A percentile compares a stretch with the other conserved stretches of the same genome.
phyloP scores from a whole-genome alignment of 208 protist genomes.

The Wallacemonas rigidus region DNA sequence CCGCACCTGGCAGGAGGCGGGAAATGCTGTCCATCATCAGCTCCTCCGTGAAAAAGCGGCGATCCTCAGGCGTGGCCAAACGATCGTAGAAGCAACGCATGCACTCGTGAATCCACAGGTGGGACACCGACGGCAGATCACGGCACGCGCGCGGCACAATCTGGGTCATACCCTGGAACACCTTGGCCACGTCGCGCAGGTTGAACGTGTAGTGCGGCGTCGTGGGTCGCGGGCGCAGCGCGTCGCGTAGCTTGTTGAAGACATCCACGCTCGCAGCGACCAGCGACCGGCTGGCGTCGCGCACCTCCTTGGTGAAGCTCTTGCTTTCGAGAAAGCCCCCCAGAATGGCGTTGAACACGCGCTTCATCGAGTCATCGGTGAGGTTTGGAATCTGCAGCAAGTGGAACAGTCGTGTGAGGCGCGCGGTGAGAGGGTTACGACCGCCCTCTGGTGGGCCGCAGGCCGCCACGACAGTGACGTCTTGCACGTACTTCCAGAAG shows the following conservation, averaged over 20 bases:
- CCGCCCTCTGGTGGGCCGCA: conserved; percentile 96
- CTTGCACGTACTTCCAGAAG: conserved; percentile 95
- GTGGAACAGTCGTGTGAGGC: conserved; percentile 95
- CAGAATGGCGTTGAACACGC: conserved; percentile 95
- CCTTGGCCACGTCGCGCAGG: conserved; percentile 96
- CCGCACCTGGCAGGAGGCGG: conserved; percentile 65
- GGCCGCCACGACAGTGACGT: conserved; percentile 94
- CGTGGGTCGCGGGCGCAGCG: conserved; percentile 94
- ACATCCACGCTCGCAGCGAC: conserved; percentile 92
- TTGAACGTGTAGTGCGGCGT: conserved; percentile 99
- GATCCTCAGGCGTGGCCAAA: conserved; percentile 94
- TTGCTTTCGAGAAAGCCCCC: conserved; percentile 89
- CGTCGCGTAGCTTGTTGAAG: conserved; percentile 89
- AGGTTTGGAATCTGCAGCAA: conserved; percentile 93
- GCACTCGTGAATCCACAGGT: conserved; percentile 97
- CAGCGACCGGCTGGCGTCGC: conserved; percentile 59
- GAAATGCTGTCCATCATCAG: conserved; percentile 84
- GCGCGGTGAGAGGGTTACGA: conserved; percentile 92
- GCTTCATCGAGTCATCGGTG: conserved; percentile 93
- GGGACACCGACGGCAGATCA: conserved; percentile 52
- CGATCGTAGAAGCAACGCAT: conserved; percentile 97
- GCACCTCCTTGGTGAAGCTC: conserved; percentile 86
- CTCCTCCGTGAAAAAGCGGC: conserved; percentile 91
- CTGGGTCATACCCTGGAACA: conserved; percentile 95
- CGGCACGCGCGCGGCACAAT: conserved; percentile 86